Conservation (phyloP, 2,329 filamentous ascomycete species). For the Gliomastix tumulicola region DNA sequence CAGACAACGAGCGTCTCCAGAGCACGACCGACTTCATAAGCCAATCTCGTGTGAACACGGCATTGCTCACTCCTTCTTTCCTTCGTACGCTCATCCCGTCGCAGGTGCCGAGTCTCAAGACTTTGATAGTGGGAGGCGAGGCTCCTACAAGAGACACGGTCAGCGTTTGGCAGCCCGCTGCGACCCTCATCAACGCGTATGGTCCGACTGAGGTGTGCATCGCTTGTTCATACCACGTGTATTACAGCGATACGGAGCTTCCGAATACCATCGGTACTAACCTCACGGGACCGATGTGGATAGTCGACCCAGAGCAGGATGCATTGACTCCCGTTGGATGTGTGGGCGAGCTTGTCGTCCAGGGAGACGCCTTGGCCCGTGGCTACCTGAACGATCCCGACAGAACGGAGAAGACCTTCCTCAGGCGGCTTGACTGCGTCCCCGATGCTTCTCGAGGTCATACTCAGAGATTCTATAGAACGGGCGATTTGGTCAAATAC, state of each 20-base stretch:
- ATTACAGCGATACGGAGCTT: not conserved
- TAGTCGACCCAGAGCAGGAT: slow-evolving; percentile 6
- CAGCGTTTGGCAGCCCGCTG: slow-evolving; percentile 7
- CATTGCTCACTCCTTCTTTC: not conserved
- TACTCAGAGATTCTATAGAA: slow-evolving; percentile 26
- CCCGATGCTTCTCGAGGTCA: not conserved
- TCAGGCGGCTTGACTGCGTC: slow-evolving; percentile 37
- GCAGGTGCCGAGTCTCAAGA: not conserved
- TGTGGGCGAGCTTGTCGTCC: slow-evolving; percentile 34
- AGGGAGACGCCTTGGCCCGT: slow-evolving; percentile 44
- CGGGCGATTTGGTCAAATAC: slow-evolving; percentile 51
- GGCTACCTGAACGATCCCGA: slow-evolving; percentile 45
- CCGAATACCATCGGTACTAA: slow-evolving; percentile 1
- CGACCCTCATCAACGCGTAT: slow-evolving; percentile 7
- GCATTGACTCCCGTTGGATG: slow-evolving; percentile 13
- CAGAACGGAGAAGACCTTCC: slow-evolving; percentile 42
- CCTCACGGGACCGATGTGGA: slow-evolving; percentile 5
- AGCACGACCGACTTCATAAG: not conserved
- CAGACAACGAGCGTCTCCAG: slow-evolving; percentile 35
- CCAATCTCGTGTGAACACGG: not conserved
- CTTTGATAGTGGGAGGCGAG: not conserved
- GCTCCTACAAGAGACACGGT: slow-evolving; percentile 4
- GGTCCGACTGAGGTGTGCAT: slow-evolving; percentile 11
- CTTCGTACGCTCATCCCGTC: not conserved
- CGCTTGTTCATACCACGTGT: not conserved